Percentiles rank a stretch among this genome's conserved stretches.
phyloP scores from a whole-genome alignment of 805 yeast genomes.

The Ogataea nitratoaversa region DNA sequence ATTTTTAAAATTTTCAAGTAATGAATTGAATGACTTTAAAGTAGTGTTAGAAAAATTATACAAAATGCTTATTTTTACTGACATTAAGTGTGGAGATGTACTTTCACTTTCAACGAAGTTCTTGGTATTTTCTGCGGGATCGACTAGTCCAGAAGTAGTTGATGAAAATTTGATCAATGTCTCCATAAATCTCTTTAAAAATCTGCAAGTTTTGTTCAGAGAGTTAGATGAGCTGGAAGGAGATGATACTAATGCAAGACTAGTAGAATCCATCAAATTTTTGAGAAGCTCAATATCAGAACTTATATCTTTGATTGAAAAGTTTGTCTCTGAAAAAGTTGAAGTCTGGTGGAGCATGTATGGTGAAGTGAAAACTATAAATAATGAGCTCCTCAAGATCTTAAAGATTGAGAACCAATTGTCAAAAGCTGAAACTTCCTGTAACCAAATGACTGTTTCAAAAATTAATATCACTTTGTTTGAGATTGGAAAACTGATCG shows the following conservation, averaged over 20 bases:
- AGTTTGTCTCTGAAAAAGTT: conserved; percentile 32
- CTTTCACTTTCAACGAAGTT: conserved; percentile 9
- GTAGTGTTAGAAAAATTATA: conserved; percentile 31
- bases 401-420: conserved; percentile 13
- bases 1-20: conserved; percentile 43
- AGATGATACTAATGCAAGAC: conserved; percentile 7
- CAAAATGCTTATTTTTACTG: conserved; percentile 15
- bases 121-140: conserved; percentile 10
- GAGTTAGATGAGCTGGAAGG: conserved; percentile 5
- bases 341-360: conserved; percentile 43
- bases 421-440: not conserved
- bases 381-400: conserved; percentile 27
- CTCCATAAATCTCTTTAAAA: conserved; percentile 2
- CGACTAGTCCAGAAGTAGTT: conserved; percentile 2
- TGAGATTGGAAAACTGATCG: conserved; percentile 15
- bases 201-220: conserved; percentile 3
- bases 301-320: conserved; percentile 29
- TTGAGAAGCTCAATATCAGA: conserved; percentile 19
- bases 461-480: conserved; percentile 8
- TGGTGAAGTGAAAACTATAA: conserved; percentile 36
- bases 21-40: conserved; percentile 36
- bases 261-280: conserved; percentile 13
- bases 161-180: conserved; percentile 7
- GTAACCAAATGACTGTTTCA: not conserved
- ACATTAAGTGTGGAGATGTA: conserved; percentile 34